Conservation (phyloP, 345 rosid genomes). For the Bretschneidera sinensis region DNA sequence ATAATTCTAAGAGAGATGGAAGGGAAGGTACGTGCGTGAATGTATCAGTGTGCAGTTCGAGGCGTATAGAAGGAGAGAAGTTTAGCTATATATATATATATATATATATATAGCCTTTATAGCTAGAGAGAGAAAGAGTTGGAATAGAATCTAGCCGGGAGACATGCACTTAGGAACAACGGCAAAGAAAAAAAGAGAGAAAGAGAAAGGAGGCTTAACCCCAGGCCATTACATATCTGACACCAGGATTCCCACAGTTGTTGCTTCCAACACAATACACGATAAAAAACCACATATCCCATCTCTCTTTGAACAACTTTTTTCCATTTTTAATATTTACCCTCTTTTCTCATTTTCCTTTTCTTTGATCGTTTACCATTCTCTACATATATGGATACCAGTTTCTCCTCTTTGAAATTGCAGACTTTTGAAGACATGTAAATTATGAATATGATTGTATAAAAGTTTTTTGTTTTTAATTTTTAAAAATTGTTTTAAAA, state of each 20-base stretch:
- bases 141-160: conserved; percentile 16
- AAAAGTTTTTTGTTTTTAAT: no score
- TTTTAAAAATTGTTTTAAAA: no score
- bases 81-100: not conserved
- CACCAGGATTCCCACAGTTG: conserved; percentile 33
- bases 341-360: not conserved
- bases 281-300: conserved; percentile 16
- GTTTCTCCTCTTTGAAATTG: not conserved
- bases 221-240: conserved; percentile 23
- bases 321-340: conserved; percentile 20
- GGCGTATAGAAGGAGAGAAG: conserved; percentile 20
- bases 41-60: conserved; percentile 25
- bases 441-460: no score
- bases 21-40: not conserved
- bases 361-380: conserved; percentile 13
- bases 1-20: conserved; percentile 9
- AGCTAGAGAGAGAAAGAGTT: not conserved
- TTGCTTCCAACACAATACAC: conserved; percentile 24
- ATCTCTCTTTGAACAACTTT: not conserved
- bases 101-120: not conserved
- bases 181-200: not conserved
- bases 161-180: conserved; percentile 18
- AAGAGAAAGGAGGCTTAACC: not conserved
- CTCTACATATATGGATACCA: conserved; percentile 20
- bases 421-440: not conserved